phyloP scores from a whole-genome alignment of 202 grass and related monocot genomes.

The Musa balbisiana region DNA sequence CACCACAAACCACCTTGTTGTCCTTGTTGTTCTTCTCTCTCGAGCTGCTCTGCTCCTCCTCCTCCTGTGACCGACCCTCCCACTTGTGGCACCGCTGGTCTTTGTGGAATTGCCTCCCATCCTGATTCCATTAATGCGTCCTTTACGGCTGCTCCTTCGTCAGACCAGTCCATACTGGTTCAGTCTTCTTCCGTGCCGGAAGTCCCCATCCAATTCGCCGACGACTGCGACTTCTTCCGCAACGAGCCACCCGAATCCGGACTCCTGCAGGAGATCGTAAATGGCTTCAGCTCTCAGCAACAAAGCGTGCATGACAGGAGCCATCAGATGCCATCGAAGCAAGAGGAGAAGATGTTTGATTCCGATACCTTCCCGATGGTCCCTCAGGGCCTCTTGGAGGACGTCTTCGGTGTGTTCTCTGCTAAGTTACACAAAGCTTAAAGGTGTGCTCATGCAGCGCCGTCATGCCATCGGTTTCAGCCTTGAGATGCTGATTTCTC shows the following conservation, averaged over 20 bases:
- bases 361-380: constrained; percentile 27
- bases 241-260: constrained; percentile 53
- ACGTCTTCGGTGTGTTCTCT: constrained; percentile 38
- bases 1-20: constrained; percentile 4
- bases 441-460: not conserved
- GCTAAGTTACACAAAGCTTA: constrained; percentile 25
- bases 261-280: constrained; percentile 69
- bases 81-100: no score
- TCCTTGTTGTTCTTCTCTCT: not conserved
- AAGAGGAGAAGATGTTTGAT: not conserved
- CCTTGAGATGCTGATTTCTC: no score
- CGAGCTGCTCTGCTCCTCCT: not conserved
- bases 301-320: not conserved
- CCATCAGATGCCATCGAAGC: not conserved
- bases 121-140: no score
- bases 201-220: not conserved
- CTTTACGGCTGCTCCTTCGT: not conserved
- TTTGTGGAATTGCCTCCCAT: no score
- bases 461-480: no score
- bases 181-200: not conserved
- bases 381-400: constrained; percentile 57
- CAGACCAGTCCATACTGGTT: no score
- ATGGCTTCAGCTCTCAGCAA: constrained; percentile 46
- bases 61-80: not conserved
- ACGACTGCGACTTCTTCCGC: constrained; percentile 38